Percentiles rank a stretch among this genome's conserved stretches.
Evolutionary conservation across 148 eudicot species (phyloP).

Genomic region (Salicornia ramosissima): DNA sequence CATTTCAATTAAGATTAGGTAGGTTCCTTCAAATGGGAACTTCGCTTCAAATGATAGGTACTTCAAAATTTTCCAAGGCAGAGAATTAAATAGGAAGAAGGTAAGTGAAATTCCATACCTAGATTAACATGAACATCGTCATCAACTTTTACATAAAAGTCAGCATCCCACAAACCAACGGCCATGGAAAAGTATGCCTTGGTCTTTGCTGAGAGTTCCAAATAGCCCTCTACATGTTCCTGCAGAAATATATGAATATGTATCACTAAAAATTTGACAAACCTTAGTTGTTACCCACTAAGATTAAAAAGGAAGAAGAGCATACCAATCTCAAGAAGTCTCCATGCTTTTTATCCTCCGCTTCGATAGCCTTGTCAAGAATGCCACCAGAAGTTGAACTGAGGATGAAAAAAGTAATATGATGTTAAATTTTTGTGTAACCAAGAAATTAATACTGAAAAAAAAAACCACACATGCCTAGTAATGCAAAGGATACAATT

Average conservation of each 20-base stretch:
- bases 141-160: conserved; percentile 79
- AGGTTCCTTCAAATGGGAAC: not conserved
- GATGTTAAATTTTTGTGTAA: not conserved
- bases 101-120: conserved; percentile 31
- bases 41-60: not conserved
- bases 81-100: not conserved
- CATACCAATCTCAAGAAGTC: conserved; percentile 50
- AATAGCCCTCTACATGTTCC: conserved; percentile 88
- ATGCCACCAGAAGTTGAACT: conserved; percentile 47
- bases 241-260: conserved; percentile 20
- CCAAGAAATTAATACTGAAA: too few relatives aligned
- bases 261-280: not conserved
- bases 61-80: not conserved
- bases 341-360: conserved; percentile 54
- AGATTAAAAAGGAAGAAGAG: conserved; percentile 2
- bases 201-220: conserved; percentile 82
- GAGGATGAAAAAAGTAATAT: not conserved
- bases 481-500: too few relatives aligned
- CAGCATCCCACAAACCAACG: conserved; percentile 73
- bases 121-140: conserved; percentile 88
- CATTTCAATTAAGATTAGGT: not conserved
- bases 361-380: conserved; percentile 62
- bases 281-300: not conserved
- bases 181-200: conserved; percentile 70
- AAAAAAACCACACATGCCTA: too few relatives aligned